Percentiles rank a stretch among this genome's conserved stretches.
phyloP scores from a whole-genome alignment of 1,139 yeast species.

The Diutina rugosa region DNA sequence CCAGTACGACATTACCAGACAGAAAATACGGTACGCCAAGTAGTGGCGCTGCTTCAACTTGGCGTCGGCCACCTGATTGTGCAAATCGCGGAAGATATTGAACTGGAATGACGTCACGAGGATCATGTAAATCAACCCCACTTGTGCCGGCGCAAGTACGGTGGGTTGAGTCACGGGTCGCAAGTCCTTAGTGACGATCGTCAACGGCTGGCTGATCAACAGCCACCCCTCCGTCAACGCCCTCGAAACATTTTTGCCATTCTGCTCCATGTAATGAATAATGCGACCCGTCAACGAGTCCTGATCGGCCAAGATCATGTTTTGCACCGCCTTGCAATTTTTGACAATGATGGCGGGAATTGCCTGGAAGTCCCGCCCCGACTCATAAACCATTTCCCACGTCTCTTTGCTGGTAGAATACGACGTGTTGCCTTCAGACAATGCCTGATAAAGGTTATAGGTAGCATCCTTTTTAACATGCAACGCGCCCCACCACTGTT shows the following conservation, averaged over 20 bases:
- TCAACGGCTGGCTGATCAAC: not conserved
- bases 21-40: slow-evolving; percentile 30
- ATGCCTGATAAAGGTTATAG: slow-evolving; percentile 17
- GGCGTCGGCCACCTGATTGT: slow-evolving; percentile 29
- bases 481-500: slow-evolving; percentile 41
- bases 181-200: slow-evolving; percentile 28
- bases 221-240: not conserved
- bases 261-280: not conserved
- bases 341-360: slow-evolving; percentile 18
- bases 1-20: slow-evolving; percentile 14
- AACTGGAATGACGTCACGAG: slow-evolving; percentile 45
- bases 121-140: slow-evolving; percentile 65
- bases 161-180: slow-evolving; percentile 39
- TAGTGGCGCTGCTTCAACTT: slow-evolving; percentile 26
- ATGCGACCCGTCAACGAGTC: slow-evolving; percentile 6
- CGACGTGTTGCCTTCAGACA: slow-evolving; percentile 12
- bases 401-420: slow-evolving; percentile 17
- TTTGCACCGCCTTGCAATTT: slow-evolving; percentile 9
- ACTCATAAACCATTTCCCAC: slow-evolving; percentile 19
- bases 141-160: slow-evolving; percentile 52
- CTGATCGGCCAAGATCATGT: slow-evolving; percentile 11
- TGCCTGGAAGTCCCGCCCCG: slow-evolving; percentile 26
- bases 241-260: not conserved
- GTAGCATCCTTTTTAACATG: slow-evolving; percentile 36
- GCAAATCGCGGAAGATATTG: slow-evolving; percentile 42